phyloP scores from a whole-genome alignment of 371 early-diverging fungal genomes.

The Syncephalis plumigaleata region DNA sequence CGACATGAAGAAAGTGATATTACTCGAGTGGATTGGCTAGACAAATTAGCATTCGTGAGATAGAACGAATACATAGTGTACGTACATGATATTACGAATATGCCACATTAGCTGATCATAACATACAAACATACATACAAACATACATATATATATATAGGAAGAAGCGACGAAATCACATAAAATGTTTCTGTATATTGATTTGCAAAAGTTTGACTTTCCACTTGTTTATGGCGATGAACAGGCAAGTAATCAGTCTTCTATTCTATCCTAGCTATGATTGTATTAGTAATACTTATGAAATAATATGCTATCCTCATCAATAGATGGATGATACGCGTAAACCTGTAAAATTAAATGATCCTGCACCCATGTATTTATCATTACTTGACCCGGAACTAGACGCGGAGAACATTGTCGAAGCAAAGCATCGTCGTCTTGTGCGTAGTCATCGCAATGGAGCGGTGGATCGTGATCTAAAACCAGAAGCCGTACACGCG shows the following conservation, averaged over 20 bases:
- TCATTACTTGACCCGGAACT: constrained; percentile 41
- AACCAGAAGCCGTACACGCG: constrained; percentile 88
- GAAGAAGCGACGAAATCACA: constrained; percentile 29
- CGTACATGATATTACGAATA: not conserved
- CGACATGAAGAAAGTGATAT: constrained; percentile 77
- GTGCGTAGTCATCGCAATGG: constrained; percentile 82
- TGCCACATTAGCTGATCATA: not conserved
- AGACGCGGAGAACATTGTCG: constrained; percentile 73
- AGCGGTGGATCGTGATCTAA: constrained; percentile 78
- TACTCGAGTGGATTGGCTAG: constrained; percentile 74
- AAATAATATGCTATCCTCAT: no score
- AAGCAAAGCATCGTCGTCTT: constrained; percentile 88
- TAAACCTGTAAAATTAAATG: not conserved
- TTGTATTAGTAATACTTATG: no score
- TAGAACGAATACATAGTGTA: constrained; percentile 60
- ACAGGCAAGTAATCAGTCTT: constrained; percentile 9
- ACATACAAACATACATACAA: not conserved
- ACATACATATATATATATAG: constrained; percentile 9
- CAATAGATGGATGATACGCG: no score
- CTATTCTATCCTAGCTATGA: no score
- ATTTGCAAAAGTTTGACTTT: constrained; percentile 86
- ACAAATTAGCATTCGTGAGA: constrained; percentile 68
- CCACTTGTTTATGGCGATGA: constrained; percentile 79
- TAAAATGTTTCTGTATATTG: constrained; percentile 57
- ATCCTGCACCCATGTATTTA: constrained; percentile 2